Base-by-base conservation (phyloP, 495 filamentous ascomycete genomes). In the Bacidia gigantensis region DNA sequence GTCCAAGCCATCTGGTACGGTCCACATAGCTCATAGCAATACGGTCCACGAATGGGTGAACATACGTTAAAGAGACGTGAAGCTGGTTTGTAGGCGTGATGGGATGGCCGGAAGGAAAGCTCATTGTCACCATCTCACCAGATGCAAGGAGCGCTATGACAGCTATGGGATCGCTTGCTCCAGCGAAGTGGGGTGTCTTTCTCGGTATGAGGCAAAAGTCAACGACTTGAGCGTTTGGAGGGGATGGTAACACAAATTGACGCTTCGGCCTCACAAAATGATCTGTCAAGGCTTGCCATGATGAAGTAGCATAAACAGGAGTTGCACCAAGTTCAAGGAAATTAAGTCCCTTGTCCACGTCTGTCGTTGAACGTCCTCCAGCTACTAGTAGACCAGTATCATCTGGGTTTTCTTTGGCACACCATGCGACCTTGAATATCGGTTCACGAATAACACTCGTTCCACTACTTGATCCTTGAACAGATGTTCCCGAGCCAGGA, bases 31-130 rank as follows among this genome's bases (percentile, higher is more conserved):
- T 75, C 25, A 90, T 66, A 12, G 71, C 71, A 7, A 83, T 72
- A 46, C 77, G 77, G 43, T 78, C 85, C 51, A 92, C 76, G 59
- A 90, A 95, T 0, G 92, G 92, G 60, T 96, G 89, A 22, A 92
- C 80, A 41, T 93, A 83, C 0, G 80, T 81, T 38, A 97, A 62
- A 12, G 81, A 89, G 0, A 86, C 77, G 61, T 93, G 89, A 7
- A 96, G 73, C 67, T 93, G 82, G 59, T 95, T 92, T 0, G 90
- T 93, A 3, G 93, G 87, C 24, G 80, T 83, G 44, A 98, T 87
- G 2, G 90, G 83, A 63, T 88, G 82, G 14, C 93, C 92, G 52
- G 80, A 88, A 1, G 92, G 93, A 60, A 96, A 96, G 58, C 81
- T 89, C 64, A 97, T 65, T 0, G 88, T 93, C 48, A 87, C 71